A percentile compares a stretch with the other conserved stretches of the same genome.
phyloP scores from a whole-genome alignment of 2,329 filamentous ascomycete species.

The Magnaporthiopsis poae region DNA sequence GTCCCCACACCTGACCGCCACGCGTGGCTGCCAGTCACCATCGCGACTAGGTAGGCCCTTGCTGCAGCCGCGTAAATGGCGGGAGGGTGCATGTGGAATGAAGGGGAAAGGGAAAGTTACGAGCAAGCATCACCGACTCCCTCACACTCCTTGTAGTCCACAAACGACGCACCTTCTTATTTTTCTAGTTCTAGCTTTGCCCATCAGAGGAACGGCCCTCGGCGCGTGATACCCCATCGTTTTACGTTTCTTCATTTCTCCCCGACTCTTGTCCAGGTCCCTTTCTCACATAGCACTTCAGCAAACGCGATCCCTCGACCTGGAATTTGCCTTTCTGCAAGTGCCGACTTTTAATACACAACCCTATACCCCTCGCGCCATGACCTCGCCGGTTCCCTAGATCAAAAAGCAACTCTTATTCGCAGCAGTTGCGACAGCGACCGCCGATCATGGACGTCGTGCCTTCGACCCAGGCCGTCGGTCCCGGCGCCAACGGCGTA shows the following conservation, averaged over 20 bases:
- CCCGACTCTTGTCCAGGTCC: neutral
- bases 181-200: neutral
- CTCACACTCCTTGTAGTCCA: neutral
- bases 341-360: neutral
- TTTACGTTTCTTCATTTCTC: neutral
- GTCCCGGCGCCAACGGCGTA: slow-evolving; percentile 37
- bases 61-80: slow-evolving; percentile 3
- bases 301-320: neutral
- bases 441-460: slow-evolving; percentile 40
- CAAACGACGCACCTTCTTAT: neutral
- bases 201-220: neutral
- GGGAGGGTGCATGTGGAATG: neutral
- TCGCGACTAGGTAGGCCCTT: slow-evolving; percentile 22
- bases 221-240: neutral
- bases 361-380: neutral
- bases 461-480: slow-evolving; percentile 34
- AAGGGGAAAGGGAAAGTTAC: slow-evolving; percentile 3
- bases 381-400: neutral
- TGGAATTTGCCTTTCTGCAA: neutral
- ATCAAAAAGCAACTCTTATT: neutral
- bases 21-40: slow-evolving; percentile 20
- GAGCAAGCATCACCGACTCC: neutral
- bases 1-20: slow-evolving; percentile 2
- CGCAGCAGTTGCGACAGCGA: neutral
- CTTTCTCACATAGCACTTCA: neutral